Evolutionary conservation across 306 rosid genomes (phyloP).

Genomic region (Castanopsis chinensis): DNA sequence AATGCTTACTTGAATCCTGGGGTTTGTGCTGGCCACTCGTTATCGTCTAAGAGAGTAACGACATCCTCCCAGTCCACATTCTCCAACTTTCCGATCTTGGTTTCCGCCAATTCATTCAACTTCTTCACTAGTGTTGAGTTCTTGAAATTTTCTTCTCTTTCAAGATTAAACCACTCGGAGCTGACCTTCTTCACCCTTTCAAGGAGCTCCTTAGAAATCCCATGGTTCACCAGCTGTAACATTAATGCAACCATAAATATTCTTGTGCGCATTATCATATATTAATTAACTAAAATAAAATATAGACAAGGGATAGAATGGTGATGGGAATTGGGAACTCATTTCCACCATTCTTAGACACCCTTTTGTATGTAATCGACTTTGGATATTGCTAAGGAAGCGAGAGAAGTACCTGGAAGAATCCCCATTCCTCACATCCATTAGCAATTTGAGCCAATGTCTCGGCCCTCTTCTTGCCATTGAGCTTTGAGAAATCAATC

Average conservation of each 20-base stretch:
- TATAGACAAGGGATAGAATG: not conserved
- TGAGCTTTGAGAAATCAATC: conserved; percentile 87
- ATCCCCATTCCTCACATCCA: conserved; percentile 99
- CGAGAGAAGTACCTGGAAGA: conserved; percentile 71
- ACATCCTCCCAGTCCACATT: conserved; percentile 95
- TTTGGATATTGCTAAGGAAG: not conserved
- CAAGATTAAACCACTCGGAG: conserved; percentile 61
- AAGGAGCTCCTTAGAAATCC: conserved; percentile 79
- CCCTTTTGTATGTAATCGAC: not conserved
- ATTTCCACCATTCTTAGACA: not conserved
- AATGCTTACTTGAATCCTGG: conserved; percentile 70
- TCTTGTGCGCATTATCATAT: not conserved
- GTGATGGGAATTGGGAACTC: not conserved
- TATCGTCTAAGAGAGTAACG: conserved; percentile 64
- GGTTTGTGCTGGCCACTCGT: conserved; percentile 74
- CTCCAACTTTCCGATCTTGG: conserved; percentile 52
- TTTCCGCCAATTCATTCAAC: conserved; percentile 48
- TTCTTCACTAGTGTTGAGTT: conserved; percentile 49
- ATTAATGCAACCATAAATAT: not conserved
- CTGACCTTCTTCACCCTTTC: conserved; percentile 85
- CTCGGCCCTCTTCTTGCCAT: conserved; percentile 72
- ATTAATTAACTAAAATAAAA: not conserved
- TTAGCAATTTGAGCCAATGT: conserved; percentile 80
- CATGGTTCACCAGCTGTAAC: conserved; percentile 91
- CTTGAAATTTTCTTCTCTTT: conserved; percentile 82